Base-by-base conservation (phyloP, 139 green algal species). In the Zygnema cylindricum region DNA sequence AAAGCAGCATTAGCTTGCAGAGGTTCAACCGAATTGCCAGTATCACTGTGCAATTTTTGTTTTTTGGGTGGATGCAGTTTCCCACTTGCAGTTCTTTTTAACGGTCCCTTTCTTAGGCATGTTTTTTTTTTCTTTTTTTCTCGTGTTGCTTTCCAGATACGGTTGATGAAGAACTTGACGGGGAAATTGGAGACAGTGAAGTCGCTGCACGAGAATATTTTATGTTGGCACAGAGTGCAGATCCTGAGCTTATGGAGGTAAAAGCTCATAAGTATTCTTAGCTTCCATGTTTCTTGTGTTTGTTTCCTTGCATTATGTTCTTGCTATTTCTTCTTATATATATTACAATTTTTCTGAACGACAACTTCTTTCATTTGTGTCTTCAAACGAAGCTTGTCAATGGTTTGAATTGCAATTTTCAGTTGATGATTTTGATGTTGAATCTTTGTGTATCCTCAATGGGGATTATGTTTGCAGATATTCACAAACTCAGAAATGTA, bases 401-500 rank as follows among this genome's bases (percentile, higher is more conserved):
- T n/a, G n/a, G n/a, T n/a, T n/a, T n/a, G n/a, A n/a, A n/a, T n/a
- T n/a, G n/a, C n/a, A 25, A 30, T 25, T 30, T 73, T 25, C 30
- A 73, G 30, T 30, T 73, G 57, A 73, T 73, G 57, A 25, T 30
- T 73, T 35, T 73, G 57, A 30, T 73, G 57, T 73, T 73, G 25
- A 30, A 35, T 73, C 30, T 73, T 73, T 73, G 25, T 25, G 57
- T 25, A 30, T 25, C 30, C 30, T 25, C 25, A 30, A 30, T 25
- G 57, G 57, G 57, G 57, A 73, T 25, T 25, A 30, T 11, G 11
- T 55, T n/a, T 25, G 1, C 86, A 91, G 86, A 30, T 91, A 49
- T 91, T 91, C 81, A 87, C 32, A 35, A 91, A 91, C 35, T 91
- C 87, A 32, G 87, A 91, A 57, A 87, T 91, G 57, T 91, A 86